Conservation (phyloP, 148 eudicot species). For the Spergularia bocconei region DNA sequence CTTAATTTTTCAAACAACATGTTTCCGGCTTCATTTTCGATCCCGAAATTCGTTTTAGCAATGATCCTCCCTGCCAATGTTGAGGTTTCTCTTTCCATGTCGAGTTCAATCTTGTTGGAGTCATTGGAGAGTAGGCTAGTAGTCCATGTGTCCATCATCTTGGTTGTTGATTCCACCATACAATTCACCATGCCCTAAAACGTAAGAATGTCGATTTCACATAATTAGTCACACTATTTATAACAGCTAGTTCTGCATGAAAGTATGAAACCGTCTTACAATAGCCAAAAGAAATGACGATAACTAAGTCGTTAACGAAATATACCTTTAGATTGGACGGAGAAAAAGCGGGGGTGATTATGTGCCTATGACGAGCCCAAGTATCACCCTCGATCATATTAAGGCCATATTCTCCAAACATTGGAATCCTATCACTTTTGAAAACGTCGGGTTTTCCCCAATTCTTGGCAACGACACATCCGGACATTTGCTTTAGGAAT, state of each 20-base stretch:
- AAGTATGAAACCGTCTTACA: background rate
- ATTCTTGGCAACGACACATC: constrained; percentile 58
- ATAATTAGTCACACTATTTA: background rate
- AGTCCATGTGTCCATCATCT: constrained; percentile 65
- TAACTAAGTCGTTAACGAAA: too few relatives aligned
- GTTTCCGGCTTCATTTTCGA: constrained; percentile 47
- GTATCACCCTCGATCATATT: constrained; percentile 73
- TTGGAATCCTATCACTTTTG: constrained; percentile 62
- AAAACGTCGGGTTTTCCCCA: constrained; percentile 96
- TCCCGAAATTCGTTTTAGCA: constrained; percentile 78
- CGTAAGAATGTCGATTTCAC: background rate
- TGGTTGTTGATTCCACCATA: constrained; percentile 70
- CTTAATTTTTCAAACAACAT: constrained; percentile 52
- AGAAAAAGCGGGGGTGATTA: constrained; percentile 85
- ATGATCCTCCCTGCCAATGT: constrained; percentile 75
- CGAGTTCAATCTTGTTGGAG: constrained; percentile 49
- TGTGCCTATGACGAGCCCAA: constrained; percentile 84
- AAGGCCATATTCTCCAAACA: constrained; percentile 87
- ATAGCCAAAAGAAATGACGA: background rate
- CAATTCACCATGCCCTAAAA: constrained; percentile 68
- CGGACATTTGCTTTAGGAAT: constrained; percentile 65
- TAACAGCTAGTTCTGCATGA: background rate
- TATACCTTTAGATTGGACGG: constrained; percentile 70
- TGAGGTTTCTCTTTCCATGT: constrained; percentile 69
- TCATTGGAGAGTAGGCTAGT: constrained; percentile 12